Evolutionary conservation across 2,329 filamentous ascomycete genomes (phyloP), one percentile per base, ranked within the genome.

Genomic region (Triangularia verruculosa): DNA sequence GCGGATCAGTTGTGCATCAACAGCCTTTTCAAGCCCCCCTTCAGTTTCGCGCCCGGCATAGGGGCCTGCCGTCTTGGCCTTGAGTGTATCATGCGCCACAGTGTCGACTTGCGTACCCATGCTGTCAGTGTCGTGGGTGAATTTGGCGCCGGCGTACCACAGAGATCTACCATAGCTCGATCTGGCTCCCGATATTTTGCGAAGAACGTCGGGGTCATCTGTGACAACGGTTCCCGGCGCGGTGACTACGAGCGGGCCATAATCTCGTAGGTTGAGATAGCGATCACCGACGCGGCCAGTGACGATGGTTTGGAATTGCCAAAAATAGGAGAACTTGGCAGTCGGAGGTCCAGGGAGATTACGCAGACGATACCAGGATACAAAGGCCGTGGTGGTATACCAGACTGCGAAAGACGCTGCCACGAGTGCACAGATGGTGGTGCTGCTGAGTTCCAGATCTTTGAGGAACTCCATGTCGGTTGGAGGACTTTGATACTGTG

Each of bases 1-100:
- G 24, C 77, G 73, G 25, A 69, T 67, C 5, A 85, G 71, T 61
- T 80, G 76, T 17, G 71, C 67, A 65, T 86, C 80, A 55, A 86
- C 77, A 25, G 76, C 76, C 1, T 69, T 63, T 68, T 84, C 82
- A 9, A 83, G 66, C 1, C 70, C 71, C 2, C 75, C 72, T 4
- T 52, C 59, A 52, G 80, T 80, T 54, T 83, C 82, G 67, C 80
- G 80, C 9, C 80, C 80, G 13, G 77, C 75, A 67, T 82, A 82
- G 22, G 77, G 82, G 12, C 76, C 70, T 28, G 77, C 17, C 13
- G 60, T 56, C 67, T 81, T 80, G 20, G 78, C 75, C 61, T 77
- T 76, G 34, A 79, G 64, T 59, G 71, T 70, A 20, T 74, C 74
- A 67, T 84, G 82, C 51, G 71, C 72, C 24, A 72, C 73, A 39